phyloP scores from a whole-genome alignment of 768 basidiomycete genomes.

The Hericium rajendrae region DNA sequence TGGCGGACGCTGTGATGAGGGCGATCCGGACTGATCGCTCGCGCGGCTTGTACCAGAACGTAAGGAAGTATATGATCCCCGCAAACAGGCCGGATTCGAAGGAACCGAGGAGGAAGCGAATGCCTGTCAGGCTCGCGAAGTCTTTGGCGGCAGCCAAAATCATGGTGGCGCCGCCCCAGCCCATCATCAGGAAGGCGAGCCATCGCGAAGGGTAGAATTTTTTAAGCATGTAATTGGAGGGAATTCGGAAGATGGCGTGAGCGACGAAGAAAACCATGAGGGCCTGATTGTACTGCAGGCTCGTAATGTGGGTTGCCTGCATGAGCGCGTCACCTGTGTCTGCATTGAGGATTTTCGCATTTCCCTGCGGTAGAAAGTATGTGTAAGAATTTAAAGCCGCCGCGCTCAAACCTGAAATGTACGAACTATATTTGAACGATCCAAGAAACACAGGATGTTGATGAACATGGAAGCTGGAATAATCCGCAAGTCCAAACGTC shows the following conservation, averaged over 20 bases:
- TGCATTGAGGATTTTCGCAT: constrained; percentile 26
- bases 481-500: neutral
- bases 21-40: constrained; percentile 22
- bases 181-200: constrained; percentile 31
- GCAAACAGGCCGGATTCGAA: constrained; percentile 36
- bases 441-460: constrained; percentile 13
- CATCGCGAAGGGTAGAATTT: constrained; percentile 27
- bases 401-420: constrained; percentile 16
- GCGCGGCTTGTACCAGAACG: constrained; percentile 35
- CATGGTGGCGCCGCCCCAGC: constrained; percentile 30
- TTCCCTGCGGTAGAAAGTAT: constrained; percentile 12
- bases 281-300: constrained; percentile 26
- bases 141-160: constrained; percentile 28
- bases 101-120: constrained; percentile 34
- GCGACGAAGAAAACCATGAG: constrained; percentile 31
- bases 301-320: constrained; percentile 19
- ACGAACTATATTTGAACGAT: constrained; percentile 18
- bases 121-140: constrained; percentile 29
- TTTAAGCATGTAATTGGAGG: constrained; percentile 32
- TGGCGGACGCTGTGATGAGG: constrained; percentile 23
- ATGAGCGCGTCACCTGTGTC: constrained; percentile 23
- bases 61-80: constrained; percentile 32
- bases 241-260: constrained; percentile 32
- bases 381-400: neutral
- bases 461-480: neutral